Evolutionary conservation across 768 basidiomycete genomes (phyloP), one percentile per base, ranked within the genome.

Genomic region (Megacollybia marginata): DNA sequence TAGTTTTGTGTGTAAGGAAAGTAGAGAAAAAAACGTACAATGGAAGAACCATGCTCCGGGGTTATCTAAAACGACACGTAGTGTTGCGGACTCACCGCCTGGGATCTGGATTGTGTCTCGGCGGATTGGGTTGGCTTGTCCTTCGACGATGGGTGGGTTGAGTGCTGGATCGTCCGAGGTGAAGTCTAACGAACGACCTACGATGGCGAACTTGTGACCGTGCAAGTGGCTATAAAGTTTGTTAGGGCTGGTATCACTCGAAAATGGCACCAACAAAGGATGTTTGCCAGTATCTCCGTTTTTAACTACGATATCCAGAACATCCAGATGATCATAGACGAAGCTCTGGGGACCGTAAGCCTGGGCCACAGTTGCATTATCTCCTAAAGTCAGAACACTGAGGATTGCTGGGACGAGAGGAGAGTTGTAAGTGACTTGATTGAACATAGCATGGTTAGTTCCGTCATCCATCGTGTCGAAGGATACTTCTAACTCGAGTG

Each of bases 31-130:
- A 9, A 48, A 33, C 36, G 48, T 59, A 85, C 83, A 92, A 63
- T 90, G 88, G 62, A 92, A 78, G 54, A 92, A 65, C 88, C 91
- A 94, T 8, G 78, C 83, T 10, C 95, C 95, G 1, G 95, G 95
- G 66, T 98, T 98, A 63, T 98, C 89, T 1, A 91, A 90, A 44
- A 84, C 69, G 57, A 93, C 65, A 18, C 92, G 81, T 42, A 99
- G 67, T 0, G 87, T 88, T 10, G 77, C 86, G 3, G 82, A 82
- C 16, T 76, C 66, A 51, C 73, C 74, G 4, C 80, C 74, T 3
- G 88, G 85, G 46, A 96, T 79, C 50, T 82, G 77, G 13, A 95
- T 70, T 0, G 92, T 94, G 65, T 99, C 95, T 36, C 95, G 78
- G n/a, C 92, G 82, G 59, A 94, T 80, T 2, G 94, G 95, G 68